Base-by-base conservation (phyloP, 306 rosid species). In the Acacia melanoxylon region DNA sequence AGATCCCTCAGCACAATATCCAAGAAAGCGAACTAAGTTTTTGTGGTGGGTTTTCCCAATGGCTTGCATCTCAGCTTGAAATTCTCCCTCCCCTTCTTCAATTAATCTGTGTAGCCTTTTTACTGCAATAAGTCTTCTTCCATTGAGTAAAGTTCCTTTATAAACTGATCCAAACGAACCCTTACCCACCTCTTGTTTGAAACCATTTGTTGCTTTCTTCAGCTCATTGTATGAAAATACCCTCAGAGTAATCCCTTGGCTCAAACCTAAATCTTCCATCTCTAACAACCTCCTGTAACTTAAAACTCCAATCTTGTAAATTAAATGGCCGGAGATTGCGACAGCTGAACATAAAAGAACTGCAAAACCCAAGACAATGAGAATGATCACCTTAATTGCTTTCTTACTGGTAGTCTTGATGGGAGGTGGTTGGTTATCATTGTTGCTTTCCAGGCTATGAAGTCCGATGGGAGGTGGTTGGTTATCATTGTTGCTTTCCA, bases 61-160 rank as follows among this genome's bases (percentile, higher is more conserved):
- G 61, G 77, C 67, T 70, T 76, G 35, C 83, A 84, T 68, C 46
- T 86, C 85, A 59, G 87, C 83, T 78, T 59, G 87, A 40, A 86
- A 86, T 75, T 83, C 87, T 17, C 80, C 83, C 22, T 86, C 89
- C 4, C 87, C 85, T 51, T 83, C 85, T 80, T 83, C 89, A 63
- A 78, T 78, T 1, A 86, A 16, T 56, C 77, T 83, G 68, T 84
- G 85, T 11, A 86, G 65, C 17, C 85, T 83, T 76, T 86, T 86
- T 51, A 87, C 86, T 0, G 87, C 90, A 44, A 87, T 78, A 13
- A 81, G 0, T 29, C 69, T 81, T 13, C 25, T 68, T 1, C 86
- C 87, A 44, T 78, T 84, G 49, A 42, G 2, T 45, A 81, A 69
- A 20, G 12, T 41, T 22, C 90, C 84, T 52, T 65, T 87, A 27